Base-by-base conservation (phyloP, 306 rosid species). In the Quercus engelmannii region DNA sequence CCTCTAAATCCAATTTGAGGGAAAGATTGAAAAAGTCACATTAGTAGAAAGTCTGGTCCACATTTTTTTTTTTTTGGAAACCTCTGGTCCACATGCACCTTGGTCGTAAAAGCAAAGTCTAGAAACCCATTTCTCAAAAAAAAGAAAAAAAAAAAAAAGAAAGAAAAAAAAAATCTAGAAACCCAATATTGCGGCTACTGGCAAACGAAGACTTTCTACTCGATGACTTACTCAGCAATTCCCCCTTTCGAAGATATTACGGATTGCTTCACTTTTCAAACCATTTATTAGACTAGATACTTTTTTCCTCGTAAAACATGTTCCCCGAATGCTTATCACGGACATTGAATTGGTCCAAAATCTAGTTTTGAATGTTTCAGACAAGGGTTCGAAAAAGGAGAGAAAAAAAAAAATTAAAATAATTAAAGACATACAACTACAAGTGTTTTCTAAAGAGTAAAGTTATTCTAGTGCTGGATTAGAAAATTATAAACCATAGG, bases 181-280 rank as follows among this genome's bases (percentile, higher is more conserved):
- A 38, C 57, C 71, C 64, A 25, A 21, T 15, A 19, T 21, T 78
- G 85, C 76, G 73, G 82, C 82, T 67, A 19, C 23, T 55, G 41
- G 41, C 0, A 7, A 6, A 9, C 51, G 12, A 23, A 0, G 62
- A 30, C 31, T 3, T 23, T 8, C 15, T 8, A n/a, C 64, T 21
- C 26, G 13, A 1, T 8, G 28, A 8, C 5, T 21, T 1, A 21
- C 12, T 43, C 3, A 6, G 28, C 14, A 58, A 5, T 7, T 58
- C 28, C 28, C 26, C 15, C 4, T 8, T 58, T 58, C 28, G 15
- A 4, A 58, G 26, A 3, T 4, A 20, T 58, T 58, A 58, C 64
- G 20, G 17, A 20, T 74, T 2, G 25, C 25, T 19, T n/a, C 77
- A 1, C 18, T 28, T 61, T 75, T 52, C 4, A 23, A 61, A 9